phyloP scores from a whole-genome alignment of 495 filamentous ascomycete species.

The Trichoderma gamsii region DNA sequence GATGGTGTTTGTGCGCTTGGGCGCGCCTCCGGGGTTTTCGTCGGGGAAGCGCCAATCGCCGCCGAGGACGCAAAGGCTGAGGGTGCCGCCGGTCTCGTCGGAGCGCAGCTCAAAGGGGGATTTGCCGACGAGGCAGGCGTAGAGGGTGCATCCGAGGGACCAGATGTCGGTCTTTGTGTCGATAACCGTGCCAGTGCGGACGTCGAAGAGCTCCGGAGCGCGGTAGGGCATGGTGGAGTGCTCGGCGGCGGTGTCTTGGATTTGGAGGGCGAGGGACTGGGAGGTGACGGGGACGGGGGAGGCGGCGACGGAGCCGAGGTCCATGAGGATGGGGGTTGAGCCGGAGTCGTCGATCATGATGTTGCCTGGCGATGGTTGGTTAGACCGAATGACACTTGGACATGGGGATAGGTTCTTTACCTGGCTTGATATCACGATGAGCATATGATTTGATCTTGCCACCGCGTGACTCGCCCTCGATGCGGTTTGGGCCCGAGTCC shows the following conservation, averaged over 20 bases:
- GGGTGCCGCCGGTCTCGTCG: constrained; percentile 89
- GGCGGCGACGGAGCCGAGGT: constrained; percentile 84
- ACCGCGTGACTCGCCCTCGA: constrained; percentile 52
- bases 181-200: constrained; percentile 85
- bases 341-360: constrained; percentile 94
- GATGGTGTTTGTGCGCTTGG: constrained; percentile 35
- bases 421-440: constrained; percentile 96
- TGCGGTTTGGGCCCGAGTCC: constrained; percentile 61
- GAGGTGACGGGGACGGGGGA: constrained; percentile 91
- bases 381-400: neutral
- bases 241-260: constrained; percentile 90
- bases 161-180: constrained; percentile 98
- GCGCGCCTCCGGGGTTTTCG: constrained; percentile 50
- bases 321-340: constrained; percentile 90
- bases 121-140: constrained; percentile 91
- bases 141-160: constrained; percentile 93
- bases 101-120: constrained; percentile 91
- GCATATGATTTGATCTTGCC: constrained; percentile 78
- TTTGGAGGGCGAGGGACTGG: constrained; percentile 79
- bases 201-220: constrained; percentile 95
- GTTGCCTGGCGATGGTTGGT: constrained; percentile 54
- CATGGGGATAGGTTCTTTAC: constrained; percentile 36
- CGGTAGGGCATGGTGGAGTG: constrained; percentile 98
- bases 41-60: constrained; percentile 94
- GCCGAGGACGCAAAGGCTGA: constrained; percentile 84